Conservation (phyloP, 2,329 filamentous ascomycete species). For the Cladophialophora carrionii region DNA sequence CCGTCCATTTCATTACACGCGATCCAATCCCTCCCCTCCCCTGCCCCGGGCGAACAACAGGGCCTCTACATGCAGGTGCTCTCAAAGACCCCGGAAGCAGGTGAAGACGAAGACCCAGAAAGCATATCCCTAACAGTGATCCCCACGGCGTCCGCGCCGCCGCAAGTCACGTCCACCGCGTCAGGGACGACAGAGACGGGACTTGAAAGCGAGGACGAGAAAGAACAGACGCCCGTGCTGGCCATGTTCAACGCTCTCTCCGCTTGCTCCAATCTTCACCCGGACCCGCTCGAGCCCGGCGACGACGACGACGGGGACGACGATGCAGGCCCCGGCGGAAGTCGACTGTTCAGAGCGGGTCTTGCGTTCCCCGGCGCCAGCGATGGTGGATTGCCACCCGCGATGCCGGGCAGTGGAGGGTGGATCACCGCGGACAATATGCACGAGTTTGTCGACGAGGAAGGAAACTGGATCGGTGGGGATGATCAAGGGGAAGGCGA, state of each 20-base stretch:
- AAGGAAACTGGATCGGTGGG: constrained; percentile 74
- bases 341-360: constrained; percentile 45
- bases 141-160: constrained; percentile 40
- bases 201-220: constrained; percentile 39
- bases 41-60: constrained; percentile 41
- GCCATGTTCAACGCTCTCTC: constrained; percentile 52
- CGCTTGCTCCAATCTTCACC: constrained; percentile 54
- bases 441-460: constrained; percentile 76
- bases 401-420: constrained; percentile 54
- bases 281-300: constrained; percentile 47
- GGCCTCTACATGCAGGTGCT: constrained; percentile 54
- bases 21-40: constrained; percentile 50
- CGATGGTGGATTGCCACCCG: constrained; percentile 50
- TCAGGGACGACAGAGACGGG: constrained; percentile 34
- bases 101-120: constrained; percentile 48
- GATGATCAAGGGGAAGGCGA: constrained; percentile 59
- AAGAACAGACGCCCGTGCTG: constrained; percentile 46
- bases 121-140: constrained; percentile 51
- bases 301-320: constrained; percentile 44
- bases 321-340: constrained; percentile 43
- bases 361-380: constrained; percentile 44
- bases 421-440: constrained; percentile 87
- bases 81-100: constrained; percentile 38
- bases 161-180: constrained; percentile 29
- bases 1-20: constrained; percentile 55